Base-by-base conservation (phyloP, 805 yeast species). In the Lachancea thermotolerans region DNA sequence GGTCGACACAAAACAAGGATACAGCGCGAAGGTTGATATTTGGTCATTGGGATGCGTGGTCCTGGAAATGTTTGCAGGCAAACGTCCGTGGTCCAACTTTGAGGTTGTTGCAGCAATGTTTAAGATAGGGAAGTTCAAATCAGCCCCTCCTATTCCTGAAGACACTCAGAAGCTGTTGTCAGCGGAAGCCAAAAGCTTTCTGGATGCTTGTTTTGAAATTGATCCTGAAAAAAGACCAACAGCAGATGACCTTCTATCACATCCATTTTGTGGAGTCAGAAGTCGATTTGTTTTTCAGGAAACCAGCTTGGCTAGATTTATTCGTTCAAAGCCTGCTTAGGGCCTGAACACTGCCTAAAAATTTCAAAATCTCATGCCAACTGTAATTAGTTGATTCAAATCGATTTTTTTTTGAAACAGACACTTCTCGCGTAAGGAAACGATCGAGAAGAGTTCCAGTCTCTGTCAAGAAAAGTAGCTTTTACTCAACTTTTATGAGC, bases 11-110 rank as follows among this genome's bases (percentile, higher is more conserved):
- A 81, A 81, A 52, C 93, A 84, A 60, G 99, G 99, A 0, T 93
- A 93, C 62, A 87, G 95, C 69, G 99, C 99, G 16, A 93, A 93
- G 66, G 89, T 93, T 18, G 99, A 93, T 65, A 90, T 93, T 34
- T 93, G 99, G 99, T 90, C 98, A 0, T 65, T 91, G 18, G 99
- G 99, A 1, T 93, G 99, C 70, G 96, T 93, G 37, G 95, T 93
- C 21, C 64, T 93, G 42, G 99, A 93, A 64, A 93, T 93, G 98
- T 89, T 85, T 72, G 96, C 96, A 0, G 99, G 98, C 1, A 79
- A 89, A 54, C 71, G 99, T 46, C 99, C 99, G 0, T 93, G 99
- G 99, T 86, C 95, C 1, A 88, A 93, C 49, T 82, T 85, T 53
- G 98, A 91, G 38, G 95, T 91, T 12, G 86, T 90, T 17, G 93